Evolutionary conservation across 129 eudicot species (phyloP), one percentile per base, ranked within the genome.

Genomic region (Artemisia argyi): DNA sequence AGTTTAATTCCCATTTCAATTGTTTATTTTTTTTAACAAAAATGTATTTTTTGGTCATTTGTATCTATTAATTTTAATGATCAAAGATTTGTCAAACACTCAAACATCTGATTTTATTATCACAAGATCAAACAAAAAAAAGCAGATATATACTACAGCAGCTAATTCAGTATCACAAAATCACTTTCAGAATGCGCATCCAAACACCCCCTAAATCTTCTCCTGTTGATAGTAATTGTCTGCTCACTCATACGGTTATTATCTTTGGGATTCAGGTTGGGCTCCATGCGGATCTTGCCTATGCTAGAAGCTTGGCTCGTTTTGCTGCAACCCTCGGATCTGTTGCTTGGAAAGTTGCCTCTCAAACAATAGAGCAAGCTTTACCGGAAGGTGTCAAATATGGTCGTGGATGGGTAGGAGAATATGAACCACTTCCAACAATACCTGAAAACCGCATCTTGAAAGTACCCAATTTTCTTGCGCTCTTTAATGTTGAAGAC

Each of bases 401-500:
- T 76, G 99, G 99, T 11, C 97, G 89, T 22, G 99, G 99, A 28
- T 95, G 99, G 99, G 93, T 95, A 4, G 99, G 91, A 13, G 99
- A 95, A 75, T 95, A 91, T 30, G 99, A 95, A 73, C 97, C 99
- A 35, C 97, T 85, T 80, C 87, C 97, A 32, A 88, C 99, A 26
- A 76, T 83, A 69, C 84, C 84, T 22, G 83, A 76, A 72, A 84
- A 78, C 73, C 50, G 78, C 62, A 68, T 73, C 49, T 46, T 83
- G 3, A 83, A 82, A 73, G 88, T 79, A 74, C 74, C 91, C 19
- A 61, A 78, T 55, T 81, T 85, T 60, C 74, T 76, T 22, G 14
- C 77, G 48, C 83, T 69, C 76, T 65, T 68, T 47, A 66, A 75
- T 17, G 69, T 67, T 48, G 57, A 52, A 48, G 73, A 73, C 61